Base-by-base conservation (phyloP, 2,329 filamentous ascomycete species). In the Fusarium coicis region DNA sequence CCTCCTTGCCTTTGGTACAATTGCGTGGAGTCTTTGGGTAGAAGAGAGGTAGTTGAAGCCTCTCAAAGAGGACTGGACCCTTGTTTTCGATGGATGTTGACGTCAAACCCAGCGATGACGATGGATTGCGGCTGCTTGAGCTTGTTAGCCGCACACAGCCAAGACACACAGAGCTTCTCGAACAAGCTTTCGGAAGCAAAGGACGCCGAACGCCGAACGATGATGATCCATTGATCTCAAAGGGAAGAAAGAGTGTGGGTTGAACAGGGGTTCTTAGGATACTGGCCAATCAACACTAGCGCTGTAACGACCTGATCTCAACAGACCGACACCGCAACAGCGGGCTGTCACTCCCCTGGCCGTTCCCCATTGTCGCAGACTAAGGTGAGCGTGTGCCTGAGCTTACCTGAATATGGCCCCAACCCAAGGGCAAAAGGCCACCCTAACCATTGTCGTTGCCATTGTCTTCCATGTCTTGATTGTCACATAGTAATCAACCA, bases 71-170 rank as follows among this genome's bases (percentile, higher is more conserved):
- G 49, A 67, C 34, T 55, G 63, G 19, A 61, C 36, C 52, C 52
- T 55, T 59, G 40, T 72, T 74, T 73, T 73, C 54, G 63, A 71
- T 66, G 72, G 73, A 63, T 70, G 73, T 77, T 70, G 76, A 77
- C 66, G 76, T 77, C 70, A 70, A 76, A 68, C 30, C 26, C 43
- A 44, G 50, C 53, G 66, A 76, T 75, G 75, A 77, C 72, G 75
- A 72, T 70, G 75, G 67, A 63, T 64, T 72, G 73, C 68, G 73
- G 74, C 69, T 66, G 62, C 37, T 73, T 40, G 58, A 66, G 70
- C 64, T 74, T 68, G 66, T 71, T 65, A 71, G 73, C 71, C 73
- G 59, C 73, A 76, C 70, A 68, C 63, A 37, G 34, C 50, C 50
- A 53, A 70, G 73, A 66, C 73, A 61, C 70, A 74, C 65, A 66